Conservation (phyloP, 164 flowering plant species). For the Cinnamomum chago region DNA sequence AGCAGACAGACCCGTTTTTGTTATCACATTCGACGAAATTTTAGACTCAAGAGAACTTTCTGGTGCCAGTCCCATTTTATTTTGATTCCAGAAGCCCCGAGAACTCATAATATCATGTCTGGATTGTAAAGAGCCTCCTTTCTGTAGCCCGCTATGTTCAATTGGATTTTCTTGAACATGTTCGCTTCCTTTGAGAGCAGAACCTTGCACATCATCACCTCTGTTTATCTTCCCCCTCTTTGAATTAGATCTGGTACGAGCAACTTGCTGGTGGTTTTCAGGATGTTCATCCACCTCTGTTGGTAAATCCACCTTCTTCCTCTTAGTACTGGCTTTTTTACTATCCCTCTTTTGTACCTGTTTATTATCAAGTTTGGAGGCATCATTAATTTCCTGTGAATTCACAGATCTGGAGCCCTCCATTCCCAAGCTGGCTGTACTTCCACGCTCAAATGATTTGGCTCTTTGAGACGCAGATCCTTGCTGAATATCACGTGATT, state of each 20-base stretch:
- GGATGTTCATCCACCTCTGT: slow-evolving; percentile 27
- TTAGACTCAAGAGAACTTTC: slow-evolving; percentile 28
- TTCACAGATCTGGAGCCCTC: slow-evolving; percentile 64
- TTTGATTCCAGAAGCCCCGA: slow-evolving; percentile 33
- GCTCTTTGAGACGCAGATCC: slow-evolving; percentile 54
- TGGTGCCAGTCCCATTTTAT: slow-evolving; percentile 21
- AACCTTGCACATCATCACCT: neutral
- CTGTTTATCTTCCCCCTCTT: slow-evolving; percentile 42
- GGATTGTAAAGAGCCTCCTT: slow-evolving; percentile 27
- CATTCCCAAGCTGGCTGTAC: slow-evolving; percentile 52
- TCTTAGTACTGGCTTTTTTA: slow-evolving; percentile 47
- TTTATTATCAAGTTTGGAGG: slow-evolving; percentile 33
- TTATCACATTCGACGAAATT: neutral
- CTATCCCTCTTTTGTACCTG: slow-evolving; percentile 41
- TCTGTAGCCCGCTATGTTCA: neutral
- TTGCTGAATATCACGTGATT: slow-evolving; percentile 36
- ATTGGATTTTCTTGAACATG: too few species aligned
- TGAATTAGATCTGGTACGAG: slow-evolving; percentile 20
- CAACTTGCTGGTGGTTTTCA: slow-evolving; percentile 42
- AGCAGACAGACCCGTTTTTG: neutral
- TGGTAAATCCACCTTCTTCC: slow-evolving; percentile 56
- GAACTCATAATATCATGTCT: slow-evolving; percentile 17
- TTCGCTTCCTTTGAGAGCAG: neutral
- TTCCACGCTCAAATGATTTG: slow-evolving; percentile 68
- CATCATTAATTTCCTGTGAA: slow-evolving; percentile 59